These are phyloP conservation scores for Solanum pimpinellifolium DNA, from an alignment of 257 asterid species.

Conservation along the genomic window DNA sequence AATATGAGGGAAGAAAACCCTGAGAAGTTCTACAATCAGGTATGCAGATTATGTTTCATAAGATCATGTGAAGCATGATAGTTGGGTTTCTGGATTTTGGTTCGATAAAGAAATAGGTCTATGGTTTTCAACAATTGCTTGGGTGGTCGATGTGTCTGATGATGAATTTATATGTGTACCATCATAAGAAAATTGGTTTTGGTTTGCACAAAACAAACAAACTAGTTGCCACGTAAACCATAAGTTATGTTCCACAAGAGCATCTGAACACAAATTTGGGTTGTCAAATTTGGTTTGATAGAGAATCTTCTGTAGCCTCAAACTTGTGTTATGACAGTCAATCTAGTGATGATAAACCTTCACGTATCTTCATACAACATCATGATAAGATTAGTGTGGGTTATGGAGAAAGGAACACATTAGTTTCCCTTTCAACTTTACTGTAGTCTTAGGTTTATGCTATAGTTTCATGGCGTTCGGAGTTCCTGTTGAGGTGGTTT, in stretches of 20 bases:
- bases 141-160: neutral
- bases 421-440: neutral
- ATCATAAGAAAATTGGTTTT: neutral
- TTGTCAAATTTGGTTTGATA: neutral
- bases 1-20: constrained; percentile 98
- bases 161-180: neutral
- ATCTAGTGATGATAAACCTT: neutral
- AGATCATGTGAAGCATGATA: neutral
- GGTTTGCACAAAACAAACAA: neutral
- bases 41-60: constrained; percentile 4
- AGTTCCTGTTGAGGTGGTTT: neutral
- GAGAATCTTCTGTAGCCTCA: neutral
- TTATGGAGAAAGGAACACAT: neutral
- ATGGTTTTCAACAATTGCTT: neutral
- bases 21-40: constrained; percentile 97
- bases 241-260: neutral
- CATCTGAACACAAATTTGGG: neutral
- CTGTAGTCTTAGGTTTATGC: neutral
- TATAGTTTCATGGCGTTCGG: neutral
- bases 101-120: neutral
- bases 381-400: neutral
- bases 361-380: neutral
- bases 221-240: neutral
- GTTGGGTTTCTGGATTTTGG: neutral
- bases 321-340: neutral